Conservation (phyloP, 2,329 filamentous ascomycete species). For the Fusarium hostae region DNA sequence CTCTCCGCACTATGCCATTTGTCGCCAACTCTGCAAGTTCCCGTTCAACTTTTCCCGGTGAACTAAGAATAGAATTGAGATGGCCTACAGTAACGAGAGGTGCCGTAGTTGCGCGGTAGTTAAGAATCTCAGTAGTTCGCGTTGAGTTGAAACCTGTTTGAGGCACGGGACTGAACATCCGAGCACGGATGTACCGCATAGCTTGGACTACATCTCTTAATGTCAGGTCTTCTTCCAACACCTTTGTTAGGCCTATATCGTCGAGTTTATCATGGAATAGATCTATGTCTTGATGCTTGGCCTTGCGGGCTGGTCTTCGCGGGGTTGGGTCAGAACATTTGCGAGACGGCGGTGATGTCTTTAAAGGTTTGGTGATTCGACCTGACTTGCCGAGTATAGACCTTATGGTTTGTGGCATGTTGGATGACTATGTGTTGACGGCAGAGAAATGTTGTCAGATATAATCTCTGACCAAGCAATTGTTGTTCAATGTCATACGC, state of each 20-base stretch:
- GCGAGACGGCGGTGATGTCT: constrained; percentile 25
- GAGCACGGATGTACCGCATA: constrained; percentile 68
- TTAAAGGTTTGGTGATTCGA: constrained; percentile 49
- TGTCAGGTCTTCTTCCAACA: constrained; percentile 65
- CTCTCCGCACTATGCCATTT: constrained; percentile 67
- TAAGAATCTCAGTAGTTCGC: constrained; percentile 71
- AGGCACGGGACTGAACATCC: constrained; percentile 74
- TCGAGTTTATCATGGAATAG: constrained; percentile 63
- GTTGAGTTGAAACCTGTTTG: constrained; percentile 72
- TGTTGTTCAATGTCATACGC: not conserved
- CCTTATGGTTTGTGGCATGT: constrained; percentile 49
- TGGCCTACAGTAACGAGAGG: constrained; percentile 74
- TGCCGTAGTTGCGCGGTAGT: constrained; percentile 68
- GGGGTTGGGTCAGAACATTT: constrained; percentile 39
- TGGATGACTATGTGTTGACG: not conserved
- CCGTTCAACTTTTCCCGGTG: constrained; percentile 73
- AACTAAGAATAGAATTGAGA: constrained; percentile 70
- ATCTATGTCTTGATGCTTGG: constrained; percentile 41
- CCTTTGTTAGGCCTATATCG: constrained; percentile 67
- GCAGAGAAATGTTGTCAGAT: not conserved
- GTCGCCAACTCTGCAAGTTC: constrained; percentile 71
- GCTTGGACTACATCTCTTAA: constrained; percentile 73
- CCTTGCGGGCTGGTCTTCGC: constrained; percentile 40
- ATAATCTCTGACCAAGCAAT: not conserved
- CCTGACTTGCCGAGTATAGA: constrained; percentile 53